These are phyloP conservation scores for Hippophae tibetana DNA, from an alignment of 306 rosid genomes.

Conservation along the genomic window DNA sequence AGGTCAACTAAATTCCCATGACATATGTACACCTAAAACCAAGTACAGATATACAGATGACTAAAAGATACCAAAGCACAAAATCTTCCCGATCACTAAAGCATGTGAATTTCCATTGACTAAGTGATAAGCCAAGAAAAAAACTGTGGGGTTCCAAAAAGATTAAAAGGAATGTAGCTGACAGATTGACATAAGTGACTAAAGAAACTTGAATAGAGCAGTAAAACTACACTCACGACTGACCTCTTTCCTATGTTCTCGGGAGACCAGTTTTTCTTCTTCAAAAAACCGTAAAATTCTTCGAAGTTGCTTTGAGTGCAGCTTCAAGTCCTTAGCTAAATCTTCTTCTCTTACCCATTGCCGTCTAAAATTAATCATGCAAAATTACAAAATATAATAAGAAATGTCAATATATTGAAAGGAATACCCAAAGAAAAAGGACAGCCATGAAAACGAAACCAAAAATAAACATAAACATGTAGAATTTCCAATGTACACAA, in stretches of 20 bases:
- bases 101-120: neutral
- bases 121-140: neutral
- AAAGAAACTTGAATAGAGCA: neutral
- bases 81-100: neutral
- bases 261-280: conserved; percentile 83
- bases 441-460: neutral
- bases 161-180: neutral
- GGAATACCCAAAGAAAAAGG: neutral
- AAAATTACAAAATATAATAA: conserved; percentile 1
- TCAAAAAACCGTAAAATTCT: conserved; percentile 75
- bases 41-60: neutral
- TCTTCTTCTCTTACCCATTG: conserved; percentile 98
- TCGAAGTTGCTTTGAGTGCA: conserved; percentile 87
- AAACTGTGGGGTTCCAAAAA: neutral
- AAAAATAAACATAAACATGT: no score
- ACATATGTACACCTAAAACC: neutral
- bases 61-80: neutral
- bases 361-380: conserved; percentile 34
- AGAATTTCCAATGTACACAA: no score
- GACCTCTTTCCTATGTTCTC: conserved; percentile 93
- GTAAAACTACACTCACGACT: conserved; percentile 14
- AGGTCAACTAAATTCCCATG: neutral
- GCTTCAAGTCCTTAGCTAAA: conserved; percentile 88
- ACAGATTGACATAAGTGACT: conserved; percentile 3
- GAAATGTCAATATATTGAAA: conserved; percentile 8